Percentiles rank a stretch among this genome's conserved stretches.
Conservation (phyloP, 257 asterid species). For the Ocimum tenuiflorum region DNA sequence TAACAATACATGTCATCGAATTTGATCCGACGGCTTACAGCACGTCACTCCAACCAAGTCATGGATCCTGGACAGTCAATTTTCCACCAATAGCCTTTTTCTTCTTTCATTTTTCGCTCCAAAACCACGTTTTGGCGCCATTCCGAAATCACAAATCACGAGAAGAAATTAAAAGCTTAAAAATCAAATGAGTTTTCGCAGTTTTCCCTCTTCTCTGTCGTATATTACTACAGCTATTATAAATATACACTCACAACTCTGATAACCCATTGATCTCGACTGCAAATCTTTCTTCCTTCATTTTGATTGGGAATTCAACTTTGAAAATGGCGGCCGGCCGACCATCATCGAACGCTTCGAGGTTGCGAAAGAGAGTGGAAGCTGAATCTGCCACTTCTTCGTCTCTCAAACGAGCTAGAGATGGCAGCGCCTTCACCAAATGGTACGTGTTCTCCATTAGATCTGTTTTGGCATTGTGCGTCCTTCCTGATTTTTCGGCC, state of each 20-base stretch:
- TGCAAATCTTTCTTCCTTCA: neutral
- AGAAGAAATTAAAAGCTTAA: neutral
- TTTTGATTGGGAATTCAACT: neutral
- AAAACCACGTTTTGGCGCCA: slow-evolving; percentile 24
- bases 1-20: too few species aligned
- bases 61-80: slow-evolving; percentile 1
- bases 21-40: slow-evolving; percentile 23
- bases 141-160: neutral
- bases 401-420: slow-evolving; percentile 68
- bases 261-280: neutral
- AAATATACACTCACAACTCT: neutral
- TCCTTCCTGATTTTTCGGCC: too few species aligned
- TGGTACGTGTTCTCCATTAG: slow-evolving; percentile 35
- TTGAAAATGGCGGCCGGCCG: slow-evolving; percentile 44
- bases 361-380: slow-evolving; percentile 61
- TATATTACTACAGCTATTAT: neutral
- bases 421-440: slow-evolving; percentile 81
- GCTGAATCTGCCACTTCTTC: slow-evolving; percentile 36
- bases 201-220: slow-evolving; percentile 2
- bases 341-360: slow-evolving; percentile 37
- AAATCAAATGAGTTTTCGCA: neutral
- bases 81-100: neutral
- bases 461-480: neutral
- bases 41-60: neutral
- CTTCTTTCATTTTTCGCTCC: slow-evolving; percentile 15